Conservation (phyloP, 1,139 yeast species). For the Diutina scorzettiae region DNA sequence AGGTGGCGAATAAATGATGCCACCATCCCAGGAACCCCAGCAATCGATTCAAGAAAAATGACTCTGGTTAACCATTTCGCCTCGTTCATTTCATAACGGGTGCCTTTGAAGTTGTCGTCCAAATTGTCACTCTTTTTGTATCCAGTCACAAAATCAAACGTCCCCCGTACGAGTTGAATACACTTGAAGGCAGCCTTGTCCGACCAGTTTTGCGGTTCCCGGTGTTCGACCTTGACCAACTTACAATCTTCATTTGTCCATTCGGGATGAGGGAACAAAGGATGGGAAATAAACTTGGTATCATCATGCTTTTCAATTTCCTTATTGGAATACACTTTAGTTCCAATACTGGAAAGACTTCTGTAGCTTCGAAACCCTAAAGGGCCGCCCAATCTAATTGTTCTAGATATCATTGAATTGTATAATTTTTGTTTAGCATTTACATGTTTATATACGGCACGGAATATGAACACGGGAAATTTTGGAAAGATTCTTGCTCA, state of each 20-base stretch:
- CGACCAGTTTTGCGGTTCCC: conserved; percentile 33
- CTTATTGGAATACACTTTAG: background rate
- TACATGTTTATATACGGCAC: too few relatives aligned
- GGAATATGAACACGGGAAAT: too few relatives aligned
- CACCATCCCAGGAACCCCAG: conserved; percentile 74
- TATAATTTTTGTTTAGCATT: too few relatives aligned
- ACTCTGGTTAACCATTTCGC: conserved; percentile 58
- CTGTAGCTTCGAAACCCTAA: too few relatives aligned
- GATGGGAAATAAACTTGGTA: conserved; percentile 19
- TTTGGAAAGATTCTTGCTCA: too few relatives aligned
- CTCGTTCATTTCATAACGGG: conserved; percentile 46
- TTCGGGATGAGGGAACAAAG: conserved; percentile 47
- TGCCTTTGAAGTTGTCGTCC: conserved; percentile 26
- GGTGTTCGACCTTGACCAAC: conserved; percentile 37
- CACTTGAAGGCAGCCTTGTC: conserved; percentile 44
- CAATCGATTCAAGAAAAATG: conserved; percentile 60
- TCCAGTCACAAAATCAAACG: conserved; percentile 56
- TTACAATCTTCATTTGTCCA: conserved; percentile 37
- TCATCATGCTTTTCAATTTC: conserved; percentile 9
- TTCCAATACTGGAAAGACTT: too few relatives aligned
- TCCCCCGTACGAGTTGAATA: conserved; percentile 30
- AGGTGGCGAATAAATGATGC: conserved; percentile 62
- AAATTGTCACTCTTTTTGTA: conserved; percentile 39
- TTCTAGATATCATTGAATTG: too few relatives aligned
- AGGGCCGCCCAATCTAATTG: too few relatives aligned